Base-by-base conservation (phyloP, 768 basidiomycete genomes). In the Asterophora parasitica region DNA sequence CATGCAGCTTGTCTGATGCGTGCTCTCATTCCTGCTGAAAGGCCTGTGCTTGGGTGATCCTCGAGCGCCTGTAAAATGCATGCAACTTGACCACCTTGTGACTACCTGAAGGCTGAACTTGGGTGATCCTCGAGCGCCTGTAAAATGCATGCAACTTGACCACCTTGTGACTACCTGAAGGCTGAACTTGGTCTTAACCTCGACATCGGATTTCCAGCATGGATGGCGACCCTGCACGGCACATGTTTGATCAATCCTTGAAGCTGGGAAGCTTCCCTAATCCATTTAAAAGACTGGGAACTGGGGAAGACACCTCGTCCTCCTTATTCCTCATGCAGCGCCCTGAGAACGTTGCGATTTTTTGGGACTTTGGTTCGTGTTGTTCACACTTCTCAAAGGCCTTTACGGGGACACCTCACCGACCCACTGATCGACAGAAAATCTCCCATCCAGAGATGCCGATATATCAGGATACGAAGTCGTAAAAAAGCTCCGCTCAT, bases 401-500 rank as follows among this genome's bases (percentile, higher is more conserved):
- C 5, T 28, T 1, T 23, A 6, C 3, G 6, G 23, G 23, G 6
- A 23, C 23, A 23, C 3, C 6, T 23, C n/a, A n/a, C n/a, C n/a
- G 23, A 23, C 23, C 3, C 3, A 23, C 6, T 23, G 6, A 23
- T 23, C 23, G 23, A 23, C 47, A 73, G 74, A 73, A 51, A 69
- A 71, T 51, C 68, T 71, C 49, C 59, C 62, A 0, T 49, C 65
- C 15, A 23, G 23, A 23, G 61, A 72, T n/a, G 57, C 65, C 17
- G 66, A 48, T 31, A 56, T 61, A 9, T 65, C 76, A 4, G 72
- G 75, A 9, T 72, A 69, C 51, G 61, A 65, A 13, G 61, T 77
- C 15, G 70, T 70, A 3, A 65, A 73, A 49, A 70, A 67, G 35
- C 70, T 81, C 6, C 65, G 71, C 19, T 60, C 62, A 15, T 53